A percentile compares a stretch with the other conserved stretches of the same genome.
phyloP scores from a whole-genome alignment of 805 yeast species.

The Candida broadrunensis region DNA sequence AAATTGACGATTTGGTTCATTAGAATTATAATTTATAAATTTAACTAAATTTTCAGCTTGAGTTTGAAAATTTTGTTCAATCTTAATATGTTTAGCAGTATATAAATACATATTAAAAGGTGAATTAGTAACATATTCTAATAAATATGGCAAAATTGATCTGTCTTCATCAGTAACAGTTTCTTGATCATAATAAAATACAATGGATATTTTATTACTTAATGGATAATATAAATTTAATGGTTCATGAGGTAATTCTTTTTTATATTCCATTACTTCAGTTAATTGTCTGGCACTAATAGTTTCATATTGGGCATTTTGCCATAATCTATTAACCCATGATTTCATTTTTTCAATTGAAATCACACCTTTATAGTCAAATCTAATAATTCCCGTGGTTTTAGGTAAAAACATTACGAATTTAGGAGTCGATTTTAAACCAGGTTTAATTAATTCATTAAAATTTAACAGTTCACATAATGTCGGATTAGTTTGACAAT shows the following conservation, averaged over 20 bases:
- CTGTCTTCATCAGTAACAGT: constrained; percentile 59
- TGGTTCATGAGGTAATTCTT: constrained; percentile 27
- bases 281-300: constrained; percentile 25
- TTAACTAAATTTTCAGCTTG: constrained; percentile 43
- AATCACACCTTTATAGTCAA: constrained; percentile 41
- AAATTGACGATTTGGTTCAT: constrained; percentile 29
- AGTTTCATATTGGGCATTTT: constrained; percentile 41
- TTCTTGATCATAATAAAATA: constrained; percentile 51
- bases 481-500: constrained; percentile 49
- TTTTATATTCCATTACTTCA: constrained; percentile 25
- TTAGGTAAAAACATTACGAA: constrained; percentile 55
- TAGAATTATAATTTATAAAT: constrained; percentile 41
- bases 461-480: constrained; percentile 55
- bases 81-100: constrained; percentile 45
- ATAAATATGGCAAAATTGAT: constrained; percentile 54
- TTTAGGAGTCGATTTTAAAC: constrained; percentile 28
- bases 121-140: constrained; percentile 57
- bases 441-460: constrained; percentile 20
- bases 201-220: constrained; percentile 45
- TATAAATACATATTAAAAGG: constrained; percentile 54
- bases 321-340: constrained; percentile 48
- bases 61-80: constrained; percentile 33
- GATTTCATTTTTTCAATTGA: constrained; percentile 28
- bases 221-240: constrained; percentile 35
- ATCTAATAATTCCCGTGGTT: constrained; percentile 42